Evolutionary conservation across 768 basidiomycete genomes (phyloP), one percentile per base, ranked within the genome.

Genomic region (Calocybe indica): DNA sequence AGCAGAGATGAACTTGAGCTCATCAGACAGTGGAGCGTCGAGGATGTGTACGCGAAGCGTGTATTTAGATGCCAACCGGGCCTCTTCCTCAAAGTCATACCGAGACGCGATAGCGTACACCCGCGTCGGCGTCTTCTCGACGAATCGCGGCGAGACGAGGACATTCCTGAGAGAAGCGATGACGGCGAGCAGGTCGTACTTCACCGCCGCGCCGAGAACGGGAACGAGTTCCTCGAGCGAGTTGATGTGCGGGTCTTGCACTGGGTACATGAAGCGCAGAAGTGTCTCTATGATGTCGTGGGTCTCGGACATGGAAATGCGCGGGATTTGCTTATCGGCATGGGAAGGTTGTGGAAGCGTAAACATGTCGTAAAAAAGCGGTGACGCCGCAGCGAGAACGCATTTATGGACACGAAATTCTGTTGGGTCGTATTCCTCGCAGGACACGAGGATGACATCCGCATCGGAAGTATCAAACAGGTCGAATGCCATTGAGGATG

Each of bases 51-150:
- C 60, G 42, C 59, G 55, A 9, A 87, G 75, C 0, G 85, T 84
- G 56, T 77, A 65, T 7, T 63, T 67, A 12, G 85, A 85, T 5
- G 85, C 83, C 40, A 78, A 57, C 48, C 70, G 70, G 8, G 81
- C 78, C 58, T 86, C 85, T 30, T 79, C 74, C 39, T 82, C 76
- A 11, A 88, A 62, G 14, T 81, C 80, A 48, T 75, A 81, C 4
- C 80, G 78, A 49, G 76, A 78, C 1, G 87, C 84, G 37, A 87
- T 78, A 28, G 85, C 83, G 54, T 83, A 89, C 1, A 87, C 82
- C 10, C 82, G 79, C 10, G 72, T 69, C 7, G 87, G 80, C 9
- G 67, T 68, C 10, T 64, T 55, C 33, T 63, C 52, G 12, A 82
- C 58, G 58, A 81, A 83, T 8, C 58, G 59, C 6, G 75, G 69